Conservation (phyloP, 768 basidiomycete species). For the Russula virescens region DNA sequence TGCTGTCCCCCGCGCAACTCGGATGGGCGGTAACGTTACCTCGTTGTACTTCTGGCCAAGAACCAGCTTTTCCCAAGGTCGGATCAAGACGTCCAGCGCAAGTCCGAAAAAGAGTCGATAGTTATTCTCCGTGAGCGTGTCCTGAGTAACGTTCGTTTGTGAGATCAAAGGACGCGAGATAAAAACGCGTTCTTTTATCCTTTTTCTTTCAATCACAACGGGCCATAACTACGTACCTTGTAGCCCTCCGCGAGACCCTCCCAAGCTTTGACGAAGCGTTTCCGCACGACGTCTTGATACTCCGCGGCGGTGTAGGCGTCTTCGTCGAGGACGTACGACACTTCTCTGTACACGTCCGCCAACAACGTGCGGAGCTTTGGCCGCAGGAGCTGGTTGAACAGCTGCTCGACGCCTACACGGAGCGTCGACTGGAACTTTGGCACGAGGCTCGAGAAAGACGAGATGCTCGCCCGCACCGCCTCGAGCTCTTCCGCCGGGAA, state of each 20-base stretch:
- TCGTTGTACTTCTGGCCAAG: conserved; percentile 81
- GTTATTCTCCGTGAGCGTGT: conserved; percentile 81
- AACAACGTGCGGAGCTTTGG: conserved; percentile 82
- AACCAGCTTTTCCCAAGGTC: conserved; percentile 92
- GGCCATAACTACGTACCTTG: conserved; percentile 64
- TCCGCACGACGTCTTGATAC: conserved; percentile 78
- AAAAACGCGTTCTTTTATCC: no score
- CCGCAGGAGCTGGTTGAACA: conserved; percentile 91
- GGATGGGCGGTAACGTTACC: conserved; percentile 42
- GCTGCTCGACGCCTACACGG: conserved; percentile 85
- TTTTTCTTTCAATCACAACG: neutral
- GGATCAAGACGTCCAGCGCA: conserved; percentile 79
- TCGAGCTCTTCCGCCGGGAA: conserved; percentile 57
- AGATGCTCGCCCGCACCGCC: conserved; percentile 43
- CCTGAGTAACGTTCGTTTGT: conserved; percentile 48
- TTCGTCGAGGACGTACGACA: conserved; percentile 85
- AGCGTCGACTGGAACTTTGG: conserved; percentile 65
- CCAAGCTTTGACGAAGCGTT: conserved; percentile 89
- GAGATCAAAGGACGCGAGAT: no score
- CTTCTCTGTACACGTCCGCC: conserved; percentile 84
- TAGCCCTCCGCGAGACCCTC: conserved; percentile 81
- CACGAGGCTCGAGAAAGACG: conserved; percentile 47
- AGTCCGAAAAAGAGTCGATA: conserved; percentile 82
- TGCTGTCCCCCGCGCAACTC: no score
- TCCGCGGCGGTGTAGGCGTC: conserved; percentile 80